Percentiles rank a stretch among this genome's conserved stretches.
phyloP scores from a whole-genome alignment of 768 basidiomycete genomes.

The Russula earlei region DNA sequence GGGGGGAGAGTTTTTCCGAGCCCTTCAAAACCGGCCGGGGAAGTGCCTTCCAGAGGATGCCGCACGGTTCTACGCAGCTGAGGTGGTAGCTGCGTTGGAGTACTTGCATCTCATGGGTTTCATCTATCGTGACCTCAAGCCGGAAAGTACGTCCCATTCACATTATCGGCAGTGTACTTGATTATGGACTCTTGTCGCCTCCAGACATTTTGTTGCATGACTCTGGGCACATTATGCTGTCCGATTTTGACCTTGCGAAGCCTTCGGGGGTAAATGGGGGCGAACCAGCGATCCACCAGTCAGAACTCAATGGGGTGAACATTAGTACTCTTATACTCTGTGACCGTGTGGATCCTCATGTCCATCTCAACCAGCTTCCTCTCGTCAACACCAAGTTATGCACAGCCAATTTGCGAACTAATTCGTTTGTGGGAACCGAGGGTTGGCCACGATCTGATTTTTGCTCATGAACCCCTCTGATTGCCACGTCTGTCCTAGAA shows the following conservation, averaged over 20 bases:
- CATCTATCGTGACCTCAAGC: slow-evolving; percentile 98
- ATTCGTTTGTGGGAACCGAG: slow-evolving; percentile 99
- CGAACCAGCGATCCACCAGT: slow-evolving; percentile 78
- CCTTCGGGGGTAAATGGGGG: slow-evolving; percentile 82
- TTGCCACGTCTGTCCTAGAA: slow-evolving; percentile 41
- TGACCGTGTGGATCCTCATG: slow-evolving; percentile 3
- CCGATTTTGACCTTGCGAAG: slow-evolving; percentile 98
- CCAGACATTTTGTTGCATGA: slow-evolving; percentile 95
- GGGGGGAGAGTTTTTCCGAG: slow-evolving; percentile 98
- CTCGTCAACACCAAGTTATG: slow-evolving; percentile 96
- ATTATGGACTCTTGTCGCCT: slow-evolving; percentile 15
- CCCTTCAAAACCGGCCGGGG: slow-evolving; percentile 90
- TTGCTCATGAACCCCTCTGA: slow-evolving; percentile 10
- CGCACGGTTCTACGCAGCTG: slow-evolving; percentile 95
- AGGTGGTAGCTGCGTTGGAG: slow-evolving; percentile 95
- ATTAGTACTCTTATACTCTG: neutral
- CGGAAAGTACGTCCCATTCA: slow-evolving; percentile 72
- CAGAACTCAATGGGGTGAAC: slow-evolving; percentile 82
- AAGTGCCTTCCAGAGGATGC: slow-evolving; percentile 95
- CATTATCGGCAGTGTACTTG: slow-evolving; percentile 9
- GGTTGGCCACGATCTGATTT: slow-evolving; percentile 37
- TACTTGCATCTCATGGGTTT: slow-evolving; percentile 99
- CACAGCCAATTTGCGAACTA: slow-evolving; percentile 95
- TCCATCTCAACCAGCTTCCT: slow-evolving; percentile 49
- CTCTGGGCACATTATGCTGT: slow-evolving; percentile 98